A percentile compares a stretch with the other conserved stretches of the same genome.
These are phyloP conservation scores for slime mould (Dictyostelium discoideum) DNA, from an alignment of 78 protist genomes.

Conservation along the genomic window dicty_2.7 NC_007089.4:333501-334000, in stretches of 20 bases:
- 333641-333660: conserved; percentile 40
- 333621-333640: neutral
- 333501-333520: neutral
- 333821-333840: conserved; percentile 37
- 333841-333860: conserved; percentile 66
- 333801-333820: conserved; percentile 39
- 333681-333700: conserved; percentile 71
- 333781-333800: conserved; percentile 81
- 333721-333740: conserved; percentile 79
- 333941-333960: conserved; percentile 27
- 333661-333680: conserved; percentile 65
- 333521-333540: too few relatives aligned
- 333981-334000: neutral
- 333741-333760: conserved; percentile 82
- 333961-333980: conserved; percentile 10
- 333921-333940: conserved; percentile 27
- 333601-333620: neutral
- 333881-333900: conserved; percentile 70
- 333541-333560: too few relatives aligned
- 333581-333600: conserved; percentile 3
- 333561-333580: neutral
- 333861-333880: conserved; percentile 63
- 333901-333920: conserved; percentile 66
- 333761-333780: conserved; percentile 68
- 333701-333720: conserved; percentile 69